A percentile compares a stretch with the other conserved stretches of the same genome.
These are phyloP conservation scores for Alternaria consortialis DNA, from an alignment of 2,329 filamentous ascomycete species.

Conservation along the genomic window DNA sequence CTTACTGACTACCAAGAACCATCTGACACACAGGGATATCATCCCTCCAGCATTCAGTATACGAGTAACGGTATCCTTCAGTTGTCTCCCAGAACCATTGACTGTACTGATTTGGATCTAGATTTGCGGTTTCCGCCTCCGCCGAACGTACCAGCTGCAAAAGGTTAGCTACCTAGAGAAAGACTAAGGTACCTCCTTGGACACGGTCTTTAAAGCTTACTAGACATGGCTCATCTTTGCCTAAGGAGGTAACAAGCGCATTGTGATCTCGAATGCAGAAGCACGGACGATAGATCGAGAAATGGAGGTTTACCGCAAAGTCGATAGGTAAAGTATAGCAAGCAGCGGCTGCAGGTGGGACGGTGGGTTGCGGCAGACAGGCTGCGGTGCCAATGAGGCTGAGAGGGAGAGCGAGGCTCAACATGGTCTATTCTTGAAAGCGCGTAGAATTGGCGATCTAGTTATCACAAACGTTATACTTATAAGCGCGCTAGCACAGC, in stretches of 20 bases:
- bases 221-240: conserved; percentile 3
- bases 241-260: background rate
- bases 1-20: conserved; percentile 2
- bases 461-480: background rate
- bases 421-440: background rate
- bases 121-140: background rate
- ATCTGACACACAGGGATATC: background rate
- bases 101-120: conserved; percentile 1
- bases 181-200: background rate
- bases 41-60: conserved; percentile 2
- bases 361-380: background rate
- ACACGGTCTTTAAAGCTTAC: background rate
- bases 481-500: background rate
- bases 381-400: background rate
- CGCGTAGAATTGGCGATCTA: background rate
- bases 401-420: background rate
- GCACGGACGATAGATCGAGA: conserved; percentile 1
- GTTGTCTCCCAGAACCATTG: conserved; percentile 4
- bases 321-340: conserved; percentile 2
- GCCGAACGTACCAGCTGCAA: conserved; percentile 1
- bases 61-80: conserved; percentile 4
- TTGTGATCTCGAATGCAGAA: conserved; percentile 5
- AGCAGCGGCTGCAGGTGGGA: background rate
- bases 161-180: background rate
- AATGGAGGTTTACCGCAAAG: conserved; percentile 1